Evolutionary conservation across 768 basidiomycete species (phyloP).

Genomic region (Pholiota molesta): DNA sequence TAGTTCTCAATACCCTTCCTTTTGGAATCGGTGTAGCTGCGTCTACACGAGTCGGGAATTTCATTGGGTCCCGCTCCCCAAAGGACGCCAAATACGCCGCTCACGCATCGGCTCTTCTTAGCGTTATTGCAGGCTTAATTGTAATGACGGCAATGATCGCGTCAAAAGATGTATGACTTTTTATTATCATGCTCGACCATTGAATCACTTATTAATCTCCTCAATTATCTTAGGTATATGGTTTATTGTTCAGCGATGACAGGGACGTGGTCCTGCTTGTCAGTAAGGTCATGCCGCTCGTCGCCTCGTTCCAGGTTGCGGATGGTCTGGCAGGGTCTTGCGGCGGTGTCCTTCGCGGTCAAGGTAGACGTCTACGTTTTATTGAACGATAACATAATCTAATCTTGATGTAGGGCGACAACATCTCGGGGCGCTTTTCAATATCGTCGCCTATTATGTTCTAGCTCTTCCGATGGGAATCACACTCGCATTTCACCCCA

Average conservation of each 20-base stretch:
- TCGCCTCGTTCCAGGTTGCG: conserved; percentile 78
- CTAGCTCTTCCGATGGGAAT: conserved; percentile 81
- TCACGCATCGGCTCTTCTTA: conserved; percentile 65
- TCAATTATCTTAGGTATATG: conserved; percentile 49
- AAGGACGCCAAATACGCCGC: conserved; percentile 57
- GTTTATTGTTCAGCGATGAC: conserved; percentile 73
- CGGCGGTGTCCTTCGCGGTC: conserved; percentile 77
- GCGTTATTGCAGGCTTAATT: conserved; percentile 56
- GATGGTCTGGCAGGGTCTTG: conserved; percentile 73
- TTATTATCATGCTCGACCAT: not conserved
- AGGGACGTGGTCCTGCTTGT: conserved; percentile 58
- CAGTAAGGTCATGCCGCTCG: conserved; percentile 69
- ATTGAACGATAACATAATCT: not conserved
- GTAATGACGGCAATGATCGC: conserved; percentile 65
- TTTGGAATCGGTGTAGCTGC: conserved; percentile 79
- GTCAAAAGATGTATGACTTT: conserved; percentile 52
- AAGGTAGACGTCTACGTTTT: conserved; percentile 45
- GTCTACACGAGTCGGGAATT: conserved; percentile 72
- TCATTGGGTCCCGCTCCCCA: conserved; percentile 62
- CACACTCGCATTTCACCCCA: conserved; percentile 63
- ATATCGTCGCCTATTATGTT: conserved; percentile 76
- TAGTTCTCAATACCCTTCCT: conserved; percentile 74
- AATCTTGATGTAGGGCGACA: conserved; percentile 52
- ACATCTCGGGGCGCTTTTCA: conserved; percentile 75
- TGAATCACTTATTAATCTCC: not conserved